Evolutionary conservation across 116 monocot species (phyloP), one percentile per base, ranked within the genome.

Genomic region (Iris pallida): DNA sequence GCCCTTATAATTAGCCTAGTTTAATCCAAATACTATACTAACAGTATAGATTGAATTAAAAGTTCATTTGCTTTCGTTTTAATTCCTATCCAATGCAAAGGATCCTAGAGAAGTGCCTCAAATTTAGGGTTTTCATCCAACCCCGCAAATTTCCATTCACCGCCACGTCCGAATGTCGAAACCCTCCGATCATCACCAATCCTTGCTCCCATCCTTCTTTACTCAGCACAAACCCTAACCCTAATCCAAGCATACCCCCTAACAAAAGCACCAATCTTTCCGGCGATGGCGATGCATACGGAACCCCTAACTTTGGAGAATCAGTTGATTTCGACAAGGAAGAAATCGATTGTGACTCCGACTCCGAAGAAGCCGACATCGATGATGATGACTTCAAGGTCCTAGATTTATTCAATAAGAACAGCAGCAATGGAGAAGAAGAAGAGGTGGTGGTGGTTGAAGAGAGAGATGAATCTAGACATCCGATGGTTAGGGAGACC

Each of bases 401-500:
- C 20, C 41, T 79, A 19, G 75, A 79, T 53, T 47, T 68, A 16
- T 80, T 84, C 18, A 57, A 64, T 16, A 6, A 20, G 13, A 72
- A 15, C 15, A 17, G 8, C 19, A 30, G 30, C 30, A 30, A 30
- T 30, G 49, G 12, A 5, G 5, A 18, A 46, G 71, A 45, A 30
- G 49, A 73, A 45, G 20, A 14, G n/a, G 56, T 53, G 16, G 14
- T 8, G 12, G 15, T 68, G 16, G 75, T 71, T 45, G 82, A 80
- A 65, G 71, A 73, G 42, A 68, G 20, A 51, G 88, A 90, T 46
- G 82, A 83, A 66, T 79, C 81, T 0, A 75, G 73, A 19, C 57
- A 87, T 72, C 87, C 89, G 41, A 19, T 87, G 7, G 89, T 96
- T 41, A 84, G 65, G 45, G 89, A 92, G 47, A 85, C 81, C 11